Percentiles rank a stretch among this genome's conserved stretches.
These are phyloP conservation scores for Xylariaceae sp. DNA, from an alignment of 2,329 filamentous ascomycete species.

Conservation along the genomic window DNA sequence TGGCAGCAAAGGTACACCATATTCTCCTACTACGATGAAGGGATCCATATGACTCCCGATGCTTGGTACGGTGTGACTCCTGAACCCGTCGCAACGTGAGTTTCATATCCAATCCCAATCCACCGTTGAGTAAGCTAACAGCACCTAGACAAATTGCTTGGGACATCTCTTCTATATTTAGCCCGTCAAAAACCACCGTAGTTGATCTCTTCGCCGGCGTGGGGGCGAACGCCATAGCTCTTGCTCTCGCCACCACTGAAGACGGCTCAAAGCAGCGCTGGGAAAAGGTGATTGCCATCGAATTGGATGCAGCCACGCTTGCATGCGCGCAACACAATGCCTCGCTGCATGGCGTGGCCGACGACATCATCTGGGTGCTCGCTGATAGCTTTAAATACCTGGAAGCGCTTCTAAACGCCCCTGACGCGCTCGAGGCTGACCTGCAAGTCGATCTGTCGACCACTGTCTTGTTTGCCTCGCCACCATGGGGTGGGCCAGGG, in stretches of 20 bases:
- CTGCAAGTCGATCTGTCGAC: slow-evolving; percentile 45
- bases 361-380: slow-evolving; percentile 78
- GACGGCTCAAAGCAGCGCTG: slow-evolving; percentile 64
- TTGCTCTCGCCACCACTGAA: slow-evolving; percentile 59
- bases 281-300: slow-evolving; percentile 84
- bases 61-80: slow-evolving; percentile 98
- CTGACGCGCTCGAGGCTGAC: slow-evolving; percentile 34
- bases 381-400: slow-evolving; percentile 85
- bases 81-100: slow-evolving; percentile 82
- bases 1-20: slow-evolving; percentile 87
- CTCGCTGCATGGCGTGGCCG: slow-evolving; percentile 77
- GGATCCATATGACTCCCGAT: slow-evolving; percentile 87
- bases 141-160: slow-evolving; percentile 68
- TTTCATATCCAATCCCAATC: slow-evolving; percentile 19
- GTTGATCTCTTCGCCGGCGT: slow-evolving; percentile 91
- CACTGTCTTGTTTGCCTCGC: slow-evolving; percentile 59
- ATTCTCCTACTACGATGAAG: slow-evolving; percentile 84
- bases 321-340: slow-evolving; percentile 94
- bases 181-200: slow-evolving; percentile 53
- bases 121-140: slow-evolving; percentile 18
- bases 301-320: slow-evolving; percentile 78
- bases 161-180: slow-evolving; percentile 64
- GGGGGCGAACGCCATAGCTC: slow-evolving; percentile 94
- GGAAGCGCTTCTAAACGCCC: slow-evolving; percentile 43
- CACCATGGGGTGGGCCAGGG: slow-evolving; percentile 62